Conservation (phyloP, 805 yeast genomes). For the Barnettozyma salicaria region DNA sequence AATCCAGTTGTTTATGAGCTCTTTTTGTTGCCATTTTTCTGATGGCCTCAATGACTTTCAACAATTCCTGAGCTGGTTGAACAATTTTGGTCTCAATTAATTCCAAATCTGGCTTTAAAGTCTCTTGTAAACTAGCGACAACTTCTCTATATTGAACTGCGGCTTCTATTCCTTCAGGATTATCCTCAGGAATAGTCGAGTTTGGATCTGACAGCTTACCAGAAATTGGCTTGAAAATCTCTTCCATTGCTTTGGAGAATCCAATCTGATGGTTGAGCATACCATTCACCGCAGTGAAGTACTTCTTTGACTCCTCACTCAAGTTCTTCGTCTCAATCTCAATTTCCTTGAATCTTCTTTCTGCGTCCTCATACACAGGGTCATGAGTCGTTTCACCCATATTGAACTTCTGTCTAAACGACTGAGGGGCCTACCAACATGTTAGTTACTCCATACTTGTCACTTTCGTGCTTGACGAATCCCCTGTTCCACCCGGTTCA, state of each 20-base stretch:
- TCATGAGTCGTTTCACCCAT: conserved; percentile 79
- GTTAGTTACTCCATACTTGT: neutral
- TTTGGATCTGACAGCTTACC: conserved; percentile 90
- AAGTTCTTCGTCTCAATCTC: conserved; percentile 86
- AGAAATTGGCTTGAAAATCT: conserved; percentile 91
- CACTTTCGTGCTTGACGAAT: too few species aligned
- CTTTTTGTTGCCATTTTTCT: conserved; percentile 94
- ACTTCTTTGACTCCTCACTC: conserved; percentile 84
- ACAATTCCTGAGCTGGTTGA: conserved; percentile 84
- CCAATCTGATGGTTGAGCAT: conserved; percentile 93
- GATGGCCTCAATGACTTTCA: conserved; percentile 73
- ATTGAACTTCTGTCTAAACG: conserved; percentile 81
- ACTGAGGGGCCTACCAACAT: conserved; percentile 67
- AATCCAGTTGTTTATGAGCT: conserved; percentile 89
- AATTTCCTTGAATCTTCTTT: conserved; percentile 88
- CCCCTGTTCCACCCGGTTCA: too few species aligned
- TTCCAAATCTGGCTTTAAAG: conserved; percentile 87
- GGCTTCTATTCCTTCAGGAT: conserved; percentile 94
- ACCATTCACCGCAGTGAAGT: conserved; percentile 86
- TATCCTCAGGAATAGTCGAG: conserved; percentile 81
- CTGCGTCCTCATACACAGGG: conserved; percentile 91
- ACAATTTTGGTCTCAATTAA: conserved; percentile 86
- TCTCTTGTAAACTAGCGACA: conserved; percentile 78
- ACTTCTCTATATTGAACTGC: conserved; percentile 86
- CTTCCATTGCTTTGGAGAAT: conserved; percentile 92